Evolutionary conservation across 768 basidiomycete genomes (phyloP).

Genomic region (Agrocybe praecox): DNA sequence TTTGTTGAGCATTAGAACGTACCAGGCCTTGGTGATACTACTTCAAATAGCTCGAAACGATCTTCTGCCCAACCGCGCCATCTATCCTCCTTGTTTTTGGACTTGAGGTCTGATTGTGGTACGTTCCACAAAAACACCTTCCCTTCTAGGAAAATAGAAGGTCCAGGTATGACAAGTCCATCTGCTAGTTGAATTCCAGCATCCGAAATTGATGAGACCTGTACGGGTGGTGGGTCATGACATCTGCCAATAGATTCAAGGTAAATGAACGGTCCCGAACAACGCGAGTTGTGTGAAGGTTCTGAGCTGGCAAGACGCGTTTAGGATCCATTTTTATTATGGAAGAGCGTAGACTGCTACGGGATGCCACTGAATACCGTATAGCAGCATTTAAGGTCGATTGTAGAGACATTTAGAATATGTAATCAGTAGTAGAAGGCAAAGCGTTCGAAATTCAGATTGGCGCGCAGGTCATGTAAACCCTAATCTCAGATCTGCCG

Average conservation of each 20-base stretch:
- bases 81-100: constrained; percentile 30
- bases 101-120: constrained; percentile 33
- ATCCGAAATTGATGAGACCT: constrained; percentile 65
- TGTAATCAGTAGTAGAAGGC: neutral
- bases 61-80: constrained; percentile 76
- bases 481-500: too few relatives aligned
- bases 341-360: neutral
- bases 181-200: constrained; percentile 74
- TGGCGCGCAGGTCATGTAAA: too few relatives aligned
- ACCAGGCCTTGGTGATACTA: constrained; percentile 88
- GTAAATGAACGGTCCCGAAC: constrained; percentile 46
- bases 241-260: constrained; percentile 78
- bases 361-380: neutral
- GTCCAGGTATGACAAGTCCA: constrained; percentile 74
- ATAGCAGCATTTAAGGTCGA: neutral
- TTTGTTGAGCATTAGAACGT: constrained; percentile 22
- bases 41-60: constrained; percentile 80
- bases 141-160: constrained; percentile 85
- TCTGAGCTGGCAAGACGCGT: constrained; percentile 3
- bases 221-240: constrained; percentile 67
- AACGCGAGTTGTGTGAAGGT: constrained; percentile 18
- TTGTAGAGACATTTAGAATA: constrained; percentile 1
- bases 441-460: neutral
- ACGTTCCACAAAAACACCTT: constrained; percentile 92
- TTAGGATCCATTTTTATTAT: neutral